These are phyloP conservation scores for Fonsecaea multimorphosa DNA, from an alignment of 2,329 filamentous ascomycete species.

Conservation along the genomic window DNA sequence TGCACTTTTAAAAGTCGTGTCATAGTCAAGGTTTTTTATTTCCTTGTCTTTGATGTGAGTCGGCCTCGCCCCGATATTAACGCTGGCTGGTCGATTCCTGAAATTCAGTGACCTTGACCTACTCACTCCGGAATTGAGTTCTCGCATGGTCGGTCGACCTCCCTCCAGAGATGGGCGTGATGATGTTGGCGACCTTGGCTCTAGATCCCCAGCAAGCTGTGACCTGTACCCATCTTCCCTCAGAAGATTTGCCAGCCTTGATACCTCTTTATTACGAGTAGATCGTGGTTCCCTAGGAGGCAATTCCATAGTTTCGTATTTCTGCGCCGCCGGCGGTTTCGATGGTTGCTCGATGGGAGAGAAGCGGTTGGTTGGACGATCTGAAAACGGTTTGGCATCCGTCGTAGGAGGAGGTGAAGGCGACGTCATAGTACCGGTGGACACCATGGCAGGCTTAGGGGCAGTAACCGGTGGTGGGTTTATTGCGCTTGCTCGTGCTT, in stretches of 20 bases:
- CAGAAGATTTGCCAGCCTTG: constrained; percentile 45
- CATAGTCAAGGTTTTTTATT: constrained; percentile 41
- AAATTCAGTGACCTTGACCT: constrained; percentile 69
- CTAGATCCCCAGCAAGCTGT: constrained; percentile 29
- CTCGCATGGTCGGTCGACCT: constrained; percentile 67
- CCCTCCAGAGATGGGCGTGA: constrained; percentile 74
- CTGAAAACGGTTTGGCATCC: constrained; percentile 41
- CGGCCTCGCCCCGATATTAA: constrained; percentile 80
- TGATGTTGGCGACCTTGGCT: constrained; percentile 61
- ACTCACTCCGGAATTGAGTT: constrained; percentile 64
- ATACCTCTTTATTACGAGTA: constrained; percentile 42
- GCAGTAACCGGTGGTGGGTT: constrained; percentile 46
- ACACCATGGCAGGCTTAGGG: constrained; percentile 63
- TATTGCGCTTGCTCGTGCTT: constrained; percentile 14
- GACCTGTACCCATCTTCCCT: constrained; percentile 38
- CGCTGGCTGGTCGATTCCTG: constrained; percentile 77
- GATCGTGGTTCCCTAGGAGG: constrained; percentile 16
- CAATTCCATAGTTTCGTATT: constrained; percentile 15
- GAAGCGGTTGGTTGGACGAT: constrained; percentile 61
- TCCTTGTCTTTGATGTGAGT: constrained; percentile 84
- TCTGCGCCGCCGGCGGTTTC: constrained; percentile 47
- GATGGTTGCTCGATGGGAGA: constrained; percentile 46
- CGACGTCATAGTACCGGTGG: constrained; percentile 81
- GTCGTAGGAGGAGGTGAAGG: constrained; percentile 52
- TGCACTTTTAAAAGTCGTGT: constrained; percentile 31